Evolutionary conservation across 2,329 filamentous ascomycete species (phyloP), one percentile per base, ranked within the genome.

Genomic region (Cordyceps pruinosa): DNA sequence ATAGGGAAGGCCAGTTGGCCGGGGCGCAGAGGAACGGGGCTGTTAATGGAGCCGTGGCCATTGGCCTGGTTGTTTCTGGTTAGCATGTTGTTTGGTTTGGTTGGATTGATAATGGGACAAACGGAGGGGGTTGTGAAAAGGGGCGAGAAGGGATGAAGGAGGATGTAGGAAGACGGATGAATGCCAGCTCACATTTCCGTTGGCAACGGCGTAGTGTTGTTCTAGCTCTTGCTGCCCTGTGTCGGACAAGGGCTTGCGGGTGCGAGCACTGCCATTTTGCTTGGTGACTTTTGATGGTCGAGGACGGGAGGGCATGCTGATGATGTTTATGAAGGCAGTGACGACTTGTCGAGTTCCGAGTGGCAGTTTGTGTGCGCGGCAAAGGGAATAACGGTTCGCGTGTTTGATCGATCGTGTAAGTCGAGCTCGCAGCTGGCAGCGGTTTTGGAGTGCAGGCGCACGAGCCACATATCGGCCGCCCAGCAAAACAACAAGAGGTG

Each of bases 171-270:
- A 41, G 13, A 21, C 21, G 35, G 5, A 42, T 15, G 5, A 41
- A 19, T 26, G n/a, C 12, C 13, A 12, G 25, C 51, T 46, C 32
- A 46, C 32, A 21, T 26, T 46, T 55, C 34, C 53, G 34, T 59
- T 51, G 13, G 54, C 34, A 37, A 59, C 53, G 28, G 57, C 52
- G 7, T 60, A 62, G 37, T 65, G 63, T 32, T 66, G 63, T 52
- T 73, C 68, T 21, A 70, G 65, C 52, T 73, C 69, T 46, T 70
- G 66, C 12, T 69, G 68, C 19, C 62, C 61, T 8, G 52, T 47
- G 30, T 52, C 59, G 2, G 61, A 54, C 56, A 72, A 61, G n/a
- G 66, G 59, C 12, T 44, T 56, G 19, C 54, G 45, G 26, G 25
- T 13, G 15, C 54, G 54, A 49, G 54, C 13, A 34, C 19, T 42